A percentile compares a stretch with the other conserved stretches of the same genome.
Conservation (phyloP, 805 yeast species). For the Candida morakotiae region DNA sequence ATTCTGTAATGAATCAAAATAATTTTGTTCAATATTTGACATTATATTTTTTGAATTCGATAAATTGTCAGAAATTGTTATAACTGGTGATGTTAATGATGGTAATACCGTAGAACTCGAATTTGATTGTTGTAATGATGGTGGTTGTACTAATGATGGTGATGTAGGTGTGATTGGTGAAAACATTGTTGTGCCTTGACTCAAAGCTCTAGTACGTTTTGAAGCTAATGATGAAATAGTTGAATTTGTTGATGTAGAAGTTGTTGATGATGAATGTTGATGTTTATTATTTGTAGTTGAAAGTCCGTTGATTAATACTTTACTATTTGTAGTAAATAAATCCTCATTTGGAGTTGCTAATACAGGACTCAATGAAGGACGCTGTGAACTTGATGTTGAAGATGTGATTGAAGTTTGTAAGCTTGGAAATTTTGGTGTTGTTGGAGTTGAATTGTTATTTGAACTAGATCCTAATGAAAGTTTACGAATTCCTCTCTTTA, state of each 20-base stretch:
- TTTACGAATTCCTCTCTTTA: constrained; percentile 37
- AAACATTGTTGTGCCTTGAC: constrained; percentile 10
- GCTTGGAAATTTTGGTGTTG: constrained; percentile 5
- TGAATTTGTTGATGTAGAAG: constrained; percentile 5
- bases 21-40: constrained; percentile 30
- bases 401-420: neutral
- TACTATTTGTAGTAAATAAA: neutral
- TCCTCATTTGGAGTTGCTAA: neutral
- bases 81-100: constrained; percentile 33
- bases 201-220: constrained; percentile 8
- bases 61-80: constrained; percentile 36
- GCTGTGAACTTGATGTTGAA: neutral
- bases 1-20: constrained; percentile 22
- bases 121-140: neutral
- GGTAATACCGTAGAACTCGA: constrained; percentile 12
- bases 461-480: constrained; percentile 20
- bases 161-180: constrained; percentile 33
- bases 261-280: constrained; percentile 8
- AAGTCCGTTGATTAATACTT: neutral
- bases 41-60: constrained; percentile 23
- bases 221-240: constrained; percentile 5
- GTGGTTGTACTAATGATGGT: constrained; percentile 29
- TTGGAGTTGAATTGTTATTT: constrained; percentile 6
- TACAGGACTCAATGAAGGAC: constrained; percentile 2
- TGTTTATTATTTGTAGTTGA: constrained; percentile 6